Evolutionary conservation across 192 early-diverging fungal genomes (phyloP), one percentile per base, ranked within the genome.

Genomic region (Coemansia sp.): DNA sequence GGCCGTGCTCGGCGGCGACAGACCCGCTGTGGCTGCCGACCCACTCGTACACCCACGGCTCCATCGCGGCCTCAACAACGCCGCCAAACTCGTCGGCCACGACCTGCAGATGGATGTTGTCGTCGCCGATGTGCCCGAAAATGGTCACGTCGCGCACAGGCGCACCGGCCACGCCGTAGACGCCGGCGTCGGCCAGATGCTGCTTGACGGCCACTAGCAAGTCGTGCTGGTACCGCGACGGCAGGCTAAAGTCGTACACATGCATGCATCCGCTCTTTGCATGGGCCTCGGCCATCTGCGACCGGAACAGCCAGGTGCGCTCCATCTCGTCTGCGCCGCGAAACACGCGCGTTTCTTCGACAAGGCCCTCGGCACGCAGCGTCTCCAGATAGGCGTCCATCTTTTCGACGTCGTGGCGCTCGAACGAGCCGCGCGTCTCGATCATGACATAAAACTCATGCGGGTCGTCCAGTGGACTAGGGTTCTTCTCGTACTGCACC

Each of bases 71-170:
- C 57, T 86, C 86, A 6, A 91, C 81, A 13, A 83, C 78, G 5
- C 78, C 62, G 53, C 83, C 83, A 72, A 85, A 92, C 29, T 76
- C 81, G 2, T 82, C 80, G 3, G 92, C 84, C 5, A 89, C 83
- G 23, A 94, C 89, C 69, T 95, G 93, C 49, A 99, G 75, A 72
- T 99, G 97, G 56, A 99, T 71, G 69, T 99, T 99, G 46, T 86
- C 94, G 74, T 99, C 98, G 42, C 98, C 98, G 35, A 99, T 85
- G 67, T 99, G 98, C 4, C 96, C 95, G 81, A 91, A 99, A 34
- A 91, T 92, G 34, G 92, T 90, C 2, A 97, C 89, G 39, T 89
- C 84, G 42, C 75, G 87, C 4, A 94, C 86, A 4, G 68, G 72
- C 2, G 71, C 28, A 13, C 56, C 56, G 1, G 74, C 63, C 16